These are phyloP conservation scores for Microdochium trichocladiopsis DNA, from an alignment of 2,329 filamentous ascomycete genomes.

Conservation along the genomic window DNA sequence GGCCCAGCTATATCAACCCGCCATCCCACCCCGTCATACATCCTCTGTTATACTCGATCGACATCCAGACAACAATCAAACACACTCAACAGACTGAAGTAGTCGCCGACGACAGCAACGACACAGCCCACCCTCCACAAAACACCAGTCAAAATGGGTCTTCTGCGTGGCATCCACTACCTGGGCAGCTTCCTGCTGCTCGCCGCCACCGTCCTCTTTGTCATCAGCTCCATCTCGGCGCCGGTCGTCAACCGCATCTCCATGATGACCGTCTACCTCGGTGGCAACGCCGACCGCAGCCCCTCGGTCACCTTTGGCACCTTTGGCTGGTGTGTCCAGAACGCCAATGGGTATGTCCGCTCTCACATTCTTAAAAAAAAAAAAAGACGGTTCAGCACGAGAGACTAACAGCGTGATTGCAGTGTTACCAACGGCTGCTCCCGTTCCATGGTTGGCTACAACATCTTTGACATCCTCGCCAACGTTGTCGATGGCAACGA, in stretches of 20 bases:
- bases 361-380: not conserved
- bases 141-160: not conserved
- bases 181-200: slow-evolving; percentile 52
- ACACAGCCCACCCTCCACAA: not conserved
- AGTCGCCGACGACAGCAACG: not conserved
- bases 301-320: slow-evolving; percentile 44
- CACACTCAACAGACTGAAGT: not conserved
- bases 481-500: slow-evolving; percentile 23
- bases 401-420: not conserved
- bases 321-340: slow-evolving; percentile 47
- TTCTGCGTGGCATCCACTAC: slow-evolving; percentile 33
- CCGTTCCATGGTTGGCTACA: slow-evolving; percentile 44
- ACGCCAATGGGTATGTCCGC: slow-evolving; percentile 9
- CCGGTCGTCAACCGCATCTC: slow-evolving; percentile 49
- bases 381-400: no score
- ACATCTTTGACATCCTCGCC: slow-evolving; percentile 37
- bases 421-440: slow-evolving; percentile 40
- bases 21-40: no score
- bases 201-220: slow-evolving; percentile 44
- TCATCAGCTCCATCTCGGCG: slow-evolving; percentile 51
- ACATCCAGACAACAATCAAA: not conserved
- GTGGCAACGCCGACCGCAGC: slow-evolving; percentile 22
- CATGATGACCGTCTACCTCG: slow-evolving; percentile 44
- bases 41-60: no score
- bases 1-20: no score